Conservation (phyloP, 2,329 filamentous ascomycete species). For the Cladosporium phlei region DNA sequence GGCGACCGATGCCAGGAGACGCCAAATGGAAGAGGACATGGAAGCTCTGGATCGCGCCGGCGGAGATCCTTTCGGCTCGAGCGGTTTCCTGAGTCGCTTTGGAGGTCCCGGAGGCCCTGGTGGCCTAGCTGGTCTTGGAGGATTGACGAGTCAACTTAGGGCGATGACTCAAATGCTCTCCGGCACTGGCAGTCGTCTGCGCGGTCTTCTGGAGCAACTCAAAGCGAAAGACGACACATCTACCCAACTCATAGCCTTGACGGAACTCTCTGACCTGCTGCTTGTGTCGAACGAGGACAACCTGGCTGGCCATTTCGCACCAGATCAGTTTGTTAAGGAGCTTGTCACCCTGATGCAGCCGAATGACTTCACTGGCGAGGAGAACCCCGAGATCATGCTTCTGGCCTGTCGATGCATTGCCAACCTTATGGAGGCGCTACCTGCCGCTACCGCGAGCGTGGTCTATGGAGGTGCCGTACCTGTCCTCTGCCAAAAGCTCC, state of each 20-base stretch:
- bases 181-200: conserved; percentile 71
- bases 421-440: conserved; percentile 95
- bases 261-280: conserved; percentile 88
- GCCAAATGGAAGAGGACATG: conserved; percentile 56
- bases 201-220: conserved; percentile 57
- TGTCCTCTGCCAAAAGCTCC: conserved; percentile 85
- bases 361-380: conserved; percentile 71
- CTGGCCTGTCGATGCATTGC: conserved; percentile 91
- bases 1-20: conserved; percentile 58
- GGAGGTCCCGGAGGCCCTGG: conserved; percentile 28
- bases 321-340: conserved; percentile 93
- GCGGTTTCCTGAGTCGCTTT: conserved; percentile 62
- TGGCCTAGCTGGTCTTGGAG: conserved; percentile 45
- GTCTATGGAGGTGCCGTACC: conserved; percentile 97
- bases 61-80: conserved; percentile 55
- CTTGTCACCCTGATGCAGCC: conserved; percentile 87
- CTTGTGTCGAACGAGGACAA: conserved; percentile 96
- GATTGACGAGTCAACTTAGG: conserved; percentile 74
- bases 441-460: conserved; percentile 87
- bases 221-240: conserved; percentile 80
- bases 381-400: conserved; percentile 96
- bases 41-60: conserved; percentile 35
- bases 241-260: conserved; percentile 82
- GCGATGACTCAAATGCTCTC: conserved; percentile 90
- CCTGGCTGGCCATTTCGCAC: conserved; percentile 87